A percentile compares a stretch with the other conserved stretches of the same genome.
Evolutionary conservation across 2,329 filamentous ascomycete species (phyloP).

Genomic region (Penicillium nordicum): DNA sequence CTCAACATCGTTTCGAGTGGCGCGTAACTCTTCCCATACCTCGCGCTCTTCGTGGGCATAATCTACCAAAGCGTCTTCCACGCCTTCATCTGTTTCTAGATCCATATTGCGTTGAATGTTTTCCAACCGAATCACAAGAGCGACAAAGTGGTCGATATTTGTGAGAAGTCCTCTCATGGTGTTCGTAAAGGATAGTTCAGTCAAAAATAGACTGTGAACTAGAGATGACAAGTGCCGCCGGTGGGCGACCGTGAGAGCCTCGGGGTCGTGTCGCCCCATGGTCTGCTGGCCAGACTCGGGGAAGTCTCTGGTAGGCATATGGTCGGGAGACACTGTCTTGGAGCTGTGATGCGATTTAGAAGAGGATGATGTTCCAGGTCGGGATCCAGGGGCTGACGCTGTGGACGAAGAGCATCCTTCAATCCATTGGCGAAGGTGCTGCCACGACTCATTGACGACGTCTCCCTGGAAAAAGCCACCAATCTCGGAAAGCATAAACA

Average conservation of each 20-base stretch:
- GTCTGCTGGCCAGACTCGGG: constrained; percentile 15
- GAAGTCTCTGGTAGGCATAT: constrained; percentile 4
- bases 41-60: constrained; percentile 69
- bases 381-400: constrained; percentile 30
- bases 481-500: constrained; percentile 86
- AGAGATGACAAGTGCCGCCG: constrained; percentile 70
- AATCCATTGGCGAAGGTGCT: constrained; percentile 75
- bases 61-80: constrained; percentile 71
- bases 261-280: constrained; percentile 66
- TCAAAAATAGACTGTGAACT: constrained; percentile 44
- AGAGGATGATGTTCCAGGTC: constrained; percentile 39
- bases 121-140: constrained; percentile 71
- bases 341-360: constrained; percentile 18
- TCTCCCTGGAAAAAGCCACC: constrained; percentile 88
- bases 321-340: constrained; percentile 5
- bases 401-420: constrained; percentile 41
- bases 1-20: constrained; percentile 63
- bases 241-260: constrained; percentile 78
- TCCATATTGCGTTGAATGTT: constrained; percentile 74
- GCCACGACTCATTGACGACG: constrained; percentile 76
- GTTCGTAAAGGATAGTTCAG: constrained; percentile 40
- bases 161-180: constrained; percentile 39
- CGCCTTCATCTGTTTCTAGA: constrained; percentile 75
- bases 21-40: constrained; percentile 61
- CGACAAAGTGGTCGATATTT: constrained; percentile 75